phyloP scores from a whole-genome alignment of 1,284 basidiomycete species.

The Austropuccinia psidii region DNA sequence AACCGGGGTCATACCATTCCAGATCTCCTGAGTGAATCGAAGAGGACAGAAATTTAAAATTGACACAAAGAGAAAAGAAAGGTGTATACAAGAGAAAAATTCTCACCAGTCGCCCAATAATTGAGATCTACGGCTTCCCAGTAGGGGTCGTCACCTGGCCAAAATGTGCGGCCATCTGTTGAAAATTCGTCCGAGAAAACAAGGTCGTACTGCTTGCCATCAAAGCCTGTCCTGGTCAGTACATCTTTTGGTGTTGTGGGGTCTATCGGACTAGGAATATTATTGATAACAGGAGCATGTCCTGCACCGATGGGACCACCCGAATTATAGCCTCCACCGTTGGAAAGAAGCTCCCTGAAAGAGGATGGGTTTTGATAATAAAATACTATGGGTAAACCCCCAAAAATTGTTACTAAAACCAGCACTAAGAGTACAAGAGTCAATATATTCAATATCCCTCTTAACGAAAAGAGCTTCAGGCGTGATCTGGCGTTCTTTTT shows the following conservation, averaged over 20 bases:
- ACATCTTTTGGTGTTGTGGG: conserved; percentile 60
- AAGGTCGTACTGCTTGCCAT: conserved; percentile 49
- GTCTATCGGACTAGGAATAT: conserved; percentile 65
- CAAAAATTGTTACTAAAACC: conserved; percentile 27
- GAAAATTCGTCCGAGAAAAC: conserved; percentile 68
- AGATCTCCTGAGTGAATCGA: conserved; percentile 49
- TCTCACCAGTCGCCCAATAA: conserved; percentile 61
- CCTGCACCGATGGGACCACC: conserved; percentile 70
- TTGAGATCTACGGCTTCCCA: conserved; percentile 58
- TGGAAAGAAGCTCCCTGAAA: conserved; percentile 12
- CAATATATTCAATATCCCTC: conserved; percentile 21
- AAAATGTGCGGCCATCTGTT: conserved; percentile 64
- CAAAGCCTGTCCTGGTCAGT: conserved; percentile 48
- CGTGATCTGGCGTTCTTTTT: not conserved
- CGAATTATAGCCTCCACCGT: conserved; percentile 52
- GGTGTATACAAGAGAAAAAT: not conserved
- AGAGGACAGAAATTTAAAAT: not conserved
- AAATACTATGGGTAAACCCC: not conserved
- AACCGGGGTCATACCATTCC: conserved; percentile 60
- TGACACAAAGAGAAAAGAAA: not conserved
- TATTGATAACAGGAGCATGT: conserved; percentile 60
- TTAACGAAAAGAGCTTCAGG: conserved; percentile 11
- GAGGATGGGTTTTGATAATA: not conserved
- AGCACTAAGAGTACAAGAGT: conserved; percentile 12
- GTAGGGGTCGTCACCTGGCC: conserved; percentile 54